phyloP scores from a whole-genome alignment of 495 filamentous ascomycete genomes.

The Apiosordaria backusii region DNA sequence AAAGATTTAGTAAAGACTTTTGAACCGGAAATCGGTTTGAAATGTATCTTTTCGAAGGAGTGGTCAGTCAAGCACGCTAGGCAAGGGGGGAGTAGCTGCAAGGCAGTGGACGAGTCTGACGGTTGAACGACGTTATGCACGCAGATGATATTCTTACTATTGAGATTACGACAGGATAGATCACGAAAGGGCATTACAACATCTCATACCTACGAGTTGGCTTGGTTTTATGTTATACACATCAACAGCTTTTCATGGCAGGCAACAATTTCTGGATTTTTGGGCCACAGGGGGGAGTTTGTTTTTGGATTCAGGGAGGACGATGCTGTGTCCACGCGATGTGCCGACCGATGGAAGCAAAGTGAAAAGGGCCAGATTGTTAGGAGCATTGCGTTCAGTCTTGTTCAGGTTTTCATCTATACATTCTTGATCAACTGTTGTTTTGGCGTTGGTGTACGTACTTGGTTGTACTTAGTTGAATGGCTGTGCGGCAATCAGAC shows the following conservation, averaged over 20 bases:
- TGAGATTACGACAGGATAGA: background rate
- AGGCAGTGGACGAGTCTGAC: background rate
- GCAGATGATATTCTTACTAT: background rate
- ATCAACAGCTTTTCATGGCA: background rate
- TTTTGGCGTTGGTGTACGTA: background rate
- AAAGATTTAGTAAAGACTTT: conserved; percentile 20
- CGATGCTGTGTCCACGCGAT: background rate
- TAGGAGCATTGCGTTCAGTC: background rate
- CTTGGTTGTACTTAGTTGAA: background rate
- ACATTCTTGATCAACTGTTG: background rate
- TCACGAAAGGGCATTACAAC: background rate
- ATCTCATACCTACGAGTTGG: background rate
- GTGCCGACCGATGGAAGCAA: background rate
- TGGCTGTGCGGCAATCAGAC: background rate
- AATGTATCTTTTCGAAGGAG: background rate
- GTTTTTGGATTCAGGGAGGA: background rate
- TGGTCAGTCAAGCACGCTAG: too few species aligned
- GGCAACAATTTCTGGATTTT: background rate
- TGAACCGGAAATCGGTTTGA: conserved; percentile 8
- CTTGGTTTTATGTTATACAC: background rate
- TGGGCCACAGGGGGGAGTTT: background rate
- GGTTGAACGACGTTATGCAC: background rate
- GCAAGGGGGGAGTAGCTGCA: background rate
- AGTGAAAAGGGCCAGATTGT: background rate
- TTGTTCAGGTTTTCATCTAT: background rate